Evolutionary conservation across 257 asterid genomes (phyloP).

Genomic region (Penstemon eatonii): DNA sequence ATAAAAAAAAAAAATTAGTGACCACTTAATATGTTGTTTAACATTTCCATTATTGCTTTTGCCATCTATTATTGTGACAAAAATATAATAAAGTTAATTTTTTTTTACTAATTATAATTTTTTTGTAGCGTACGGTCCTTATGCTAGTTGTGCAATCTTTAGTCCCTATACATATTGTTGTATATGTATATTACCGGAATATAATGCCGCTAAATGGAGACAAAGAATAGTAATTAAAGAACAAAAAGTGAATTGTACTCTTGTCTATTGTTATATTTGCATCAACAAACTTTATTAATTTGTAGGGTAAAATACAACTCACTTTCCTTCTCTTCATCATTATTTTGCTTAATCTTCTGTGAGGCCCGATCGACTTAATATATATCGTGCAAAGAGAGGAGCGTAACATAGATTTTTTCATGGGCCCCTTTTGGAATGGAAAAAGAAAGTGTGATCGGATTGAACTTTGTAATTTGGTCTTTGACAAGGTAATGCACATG

Average conservation of each 20-base stretch:
- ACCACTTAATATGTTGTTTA: too few relatives aligned
- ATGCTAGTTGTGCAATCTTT: too few relatives aligned
- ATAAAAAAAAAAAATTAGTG: too few relatives aligned
- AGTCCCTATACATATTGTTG: too few relatives aligned
- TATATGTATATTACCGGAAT: too few relatives aligned
- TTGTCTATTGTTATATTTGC: constrained; percentile 11
- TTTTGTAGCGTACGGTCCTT: too few relatives aligned
- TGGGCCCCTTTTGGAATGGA: constrained; percentile 39
- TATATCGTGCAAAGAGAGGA: constrained; percentile 45
- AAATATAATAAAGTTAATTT: too few relatives aligned
- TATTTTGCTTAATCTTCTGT: constrained; percentile 34
- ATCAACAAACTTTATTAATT: constrained; percentile 24
- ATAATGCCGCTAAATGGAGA: neutral
- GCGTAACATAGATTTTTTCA: constrained; percentile 42
- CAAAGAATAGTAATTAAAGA: neutral
- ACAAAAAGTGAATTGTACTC: constrained; percentile 27
- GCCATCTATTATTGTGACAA: too few relatives aligned
- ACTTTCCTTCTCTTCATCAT: constrained; percentile 49
- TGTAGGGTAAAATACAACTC: constrained; percentile 45
- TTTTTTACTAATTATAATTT: too few relatives aligned
- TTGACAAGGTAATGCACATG: constrained; percentile 53
- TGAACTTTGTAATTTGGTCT: constrained; percentile 35
- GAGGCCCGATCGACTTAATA: constrained; percentile 37
- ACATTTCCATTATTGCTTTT: too few relatives aligned
- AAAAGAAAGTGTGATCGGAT: constrained; percentile 25